Base-by-base conservation (phyloP, 768 basidiomycete species). In the Xerocomus brunneocitrinus region DNA sequence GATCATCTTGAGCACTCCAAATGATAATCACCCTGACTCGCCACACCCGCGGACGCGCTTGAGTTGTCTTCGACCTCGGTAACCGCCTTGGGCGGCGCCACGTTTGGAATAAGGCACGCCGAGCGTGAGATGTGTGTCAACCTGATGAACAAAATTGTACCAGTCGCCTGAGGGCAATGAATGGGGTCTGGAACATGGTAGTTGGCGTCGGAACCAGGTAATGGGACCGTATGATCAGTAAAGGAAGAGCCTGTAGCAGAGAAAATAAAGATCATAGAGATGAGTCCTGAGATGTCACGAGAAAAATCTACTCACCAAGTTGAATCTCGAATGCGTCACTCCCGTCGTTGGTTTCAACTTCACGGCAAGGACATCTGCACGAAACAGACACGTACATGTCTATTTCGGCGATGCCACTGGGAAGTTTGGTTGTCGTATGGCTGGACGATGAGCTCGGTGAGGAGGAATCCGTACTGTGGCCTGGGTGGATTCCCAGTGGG, bases 121-220 rank as follows among this genome's bases (percentile, higher is more conserved):
- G 16, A 84, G 71, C 2, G 80, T 81, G 44, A 69, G 71, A 19
- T 71, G 64, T 19, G 71, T 71, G 63, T 82, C 77, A 35, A 84
- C 74, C 50, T 75, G 74, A 36, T 83, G 61, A 0, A 79, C 82
- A 58, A 84, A 81, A 66, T 84, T 84, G 63, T 84, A 82, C 81
- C 83, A 84, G 24, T 42, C 12, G 13, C 41, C 41, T 8, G 41
- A 42, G 24, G 41, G 19, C 19, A 19, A 19, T 42, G 41, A 42
- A 42, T 10, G 41, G 41, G 1, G 41, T 42, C 41, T 42, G 41
- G 41, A 42, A 42, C 25, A 42, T 83, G 74, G 27, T 66, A 74
- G 48, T 74, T 75, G 1, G 82, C 77, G 35, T 79, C 67, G 8
- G 65, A 22, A 0, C 67, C 68, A 0, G 81, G 77, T 1, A 78